Evolutionary conservation across 768 basidiomycete genomes (phyloP), one percentile per base, ranked within the genome.

Genomic region (Lyophyllum shimeji): DNA sequence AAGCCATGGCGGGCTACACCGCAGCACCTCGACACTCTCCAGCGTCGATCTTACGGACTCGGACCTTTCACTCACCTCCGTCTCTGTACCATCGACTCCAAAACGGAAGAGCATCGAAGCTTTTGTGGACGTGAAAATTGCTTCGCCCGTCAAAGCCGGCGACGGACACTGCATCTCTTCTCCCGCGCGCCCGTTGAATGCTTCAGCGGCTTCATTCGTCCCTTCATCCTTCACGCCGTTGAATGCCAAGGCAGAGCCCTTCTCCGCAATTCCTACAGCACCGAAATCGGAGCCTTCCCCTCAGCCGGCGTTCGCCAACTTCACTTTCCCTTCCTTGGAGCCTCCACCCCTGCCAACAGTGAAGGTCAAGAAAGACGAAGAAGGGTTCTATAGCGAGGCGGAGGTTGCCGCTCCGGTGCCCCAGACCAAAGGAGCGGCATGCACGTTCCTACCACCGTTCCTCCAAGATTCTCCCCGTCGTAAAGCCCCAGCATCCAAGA

Each of bases 351-450:
- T 75, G 11, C 69, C 76, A 13, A 63, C 68, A 12, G 63, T 74
- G 58, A 75, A 72, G 60, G 69, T 81, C 46, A 76, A 76, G 68
- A 83, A 81, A 61, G 82, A 83, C 53, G 82, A 80, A 21, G 74
- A 79, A 42, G 82, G 78, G 0, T 80, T 83, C 63, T 78, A 77
- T 59, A 76, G 74, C 33, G 77, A 79, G 48, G 71, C 74, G 6
- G 71, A 74, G 55, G 60, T 60, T 11, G 67, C 69, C 33, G 67
- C 71, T 7, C 67, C 70, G 21, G 59, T 68, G 2, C 67, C 69
- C 24, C 69, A 66, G 40, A 56, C 58, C 56, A 65, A 61, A 40
- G 67, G 66, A 56, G 61, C 68, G 7, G 63, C 71, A n/a, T 63
- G 67, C 21, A 65, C 69, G 5, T 69, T 79, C 47, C 70, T 84